Base-by-base conservation (phyloP, 176 grass and related monocot species). In the Elymus sibiricus region DNA sequence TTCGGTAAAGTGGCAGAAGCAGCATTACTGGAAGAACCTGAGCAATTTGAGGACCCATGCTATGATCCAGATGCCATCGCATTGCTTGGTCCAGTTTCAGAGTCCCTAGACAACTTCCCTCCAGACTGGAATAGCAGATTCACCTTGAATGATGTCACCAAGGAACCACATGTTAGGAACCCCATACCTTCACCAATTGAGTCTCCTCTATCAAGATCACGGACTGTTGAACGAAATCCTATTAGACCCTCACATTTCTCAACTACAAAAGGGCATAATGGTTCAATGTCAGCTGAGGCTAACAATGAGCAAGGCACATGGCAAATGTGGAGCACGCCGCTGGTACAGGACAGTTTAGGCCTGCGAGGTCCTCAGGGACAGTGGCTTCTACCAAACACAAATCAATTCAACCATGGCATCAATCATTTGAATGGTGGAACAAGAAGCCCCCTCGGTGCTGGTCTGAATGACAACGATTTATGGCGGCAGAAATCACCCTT, bases 41-140 rank as follows among this genome's bases (percentile, higher is more conserved):
- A 97, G 61, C 87, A 85, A n/a, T 98, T 98, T 90, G 96, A 98
- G 79, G 94, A 98, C 80, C 94, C 96, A 9, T 95, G 88, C 83
- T 94, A 92, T 66, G 91, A 95, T 91, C 93, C 92, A 74, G 91
- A 94, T 84, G 83, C 86, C 56, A 92, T 92, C 12, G 86, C 89
- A 28, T 94, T 94, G 49, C 90, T 98, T 87, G 93, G 92, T 71
- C 89, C 93, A 61, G 91, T 98, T 84, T 98, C 88, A 37, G 91
- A 98, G 56, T 89, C 89, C 70, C 61, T 95, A 66, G 88, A 92
- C 86, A 79, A 90, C 81, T 93, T 94, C 49, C 91, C 93, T 75
- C 24, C 26, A 6, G 91, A 98, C 34, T 76, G 91, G 14, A 92
- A 79, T 61, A 55, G 66, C 69, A 77, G 84, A 49, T 95, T 94